phyloP scores from a whole-genome alignment of 2,329 filamentous ascomycete species.

The Venturia pyrina region DNA sequence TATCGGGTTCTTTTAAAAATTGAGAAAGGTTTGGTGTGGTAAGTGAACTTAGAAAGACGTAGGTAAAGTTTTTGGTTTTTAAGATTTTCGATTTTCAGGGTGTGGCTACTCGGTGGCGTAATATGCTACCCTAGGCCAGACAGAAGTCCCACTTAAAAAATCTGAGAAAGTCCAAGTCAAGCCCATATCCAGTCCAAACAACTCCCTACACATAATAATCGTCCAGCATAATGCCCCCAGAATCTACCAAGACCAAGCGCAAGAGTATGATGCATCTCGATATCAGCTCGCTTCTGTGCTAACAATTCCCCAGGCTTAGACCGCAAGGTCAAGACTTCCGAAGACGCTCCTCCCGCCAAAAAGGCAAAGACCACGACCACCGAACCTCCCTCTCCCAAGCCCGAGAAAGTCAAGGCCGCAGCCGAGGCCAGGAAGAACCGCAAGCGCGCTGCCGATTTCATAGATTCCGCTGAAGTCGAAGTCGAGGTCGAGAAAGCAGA shows the following conservation, averaged over 20 bases:
- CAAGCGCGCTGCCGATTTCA: constrained; percentile 27
- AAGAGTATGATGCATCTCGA: constrained; percentile 31
- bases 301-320: constrained; percentile 15
- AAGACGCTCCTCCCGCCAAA: constrained; percentile 16
- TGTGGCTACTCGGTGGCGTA: no score
- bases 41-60: no score
- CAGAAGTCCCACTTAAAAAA: background rate
- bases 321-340: constrained; percentile 7
- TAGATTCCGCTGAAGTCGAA: constrained; percentile 18
- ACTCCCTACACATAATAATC: background rate
- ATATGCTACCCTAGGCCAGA: no score
- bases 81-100: no score
- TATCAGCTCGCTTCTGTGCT: background rate
- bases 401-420: constrained; percentile 18
- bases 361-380: constrained; percentile 17
- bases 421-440: constrained; percentile 17
- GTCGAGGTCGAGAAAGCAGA: constrained; percentile 18
- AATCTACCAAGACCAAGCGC: constrained; percentile 23
- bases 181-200: background rate
- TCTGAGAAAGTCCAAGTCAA: background rate
- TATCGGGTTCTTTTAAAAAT: no score
- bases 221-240: background rate
- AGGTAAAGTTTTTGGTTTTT: no score
- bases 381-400: constrained; percentile 8
- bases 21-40: no score